A percentile compares a stretch with the other conserved stretches of the same genome.
phyloP scores from a whole-genome alignment of 345 rosid species.

The Populus davidiana region DNA sequence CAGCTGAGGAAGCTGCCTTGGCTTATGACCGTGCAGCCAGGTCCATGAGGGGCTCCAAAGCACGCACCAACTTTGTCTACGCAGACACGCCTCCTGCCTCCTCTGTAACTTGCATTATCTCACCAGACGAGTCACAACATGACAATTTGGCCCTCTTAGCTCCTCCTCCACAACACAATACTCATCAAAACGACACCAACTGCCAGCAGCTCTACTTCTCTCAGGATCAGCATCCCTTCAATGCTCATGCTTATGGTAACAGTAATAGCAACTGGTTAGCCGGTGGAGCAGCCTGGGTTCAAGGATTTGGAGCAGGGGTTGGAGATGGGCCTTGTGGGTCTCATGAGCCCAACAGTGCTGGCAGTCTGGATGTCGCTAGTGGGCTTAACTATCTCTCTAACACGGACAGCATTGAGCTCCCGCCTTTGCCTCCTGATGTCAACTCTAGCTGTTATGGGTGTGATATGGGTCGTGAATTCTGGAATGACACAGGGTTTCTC shows the following conservation, averaged over 20 bases:
- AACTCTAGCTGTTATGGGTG: constrained; percentile 39
- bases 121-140: constrained; percentile 73
- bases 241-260: not conserved
- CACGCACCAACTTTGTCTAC: constrained; percentile 88
- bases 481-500: constrained; percentile 36
- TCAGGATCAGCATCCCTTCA: not conserved
- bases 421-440: constrained; percentile 82
- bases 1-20: constrained; percentile 86
- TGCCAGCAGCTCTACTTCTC: not conserved
- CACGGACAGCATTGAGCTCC: constrained; percentile 52
- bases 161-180: constrained; percentile 18
- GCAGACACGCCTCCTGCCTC: constrained; percentile 81
- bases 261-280: not conserved
- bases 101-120: constrained; percentile 78
- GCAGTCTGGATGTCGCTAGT: constrained; percentile 11
- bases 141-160: constrained; percentile 46
- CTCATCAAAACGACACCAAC: constrained; percentile 13
- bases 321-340: constrained; percentile 8
- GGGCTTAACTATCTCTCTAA: constrained; percentile 15
- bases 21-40: constrained; percentile 92
- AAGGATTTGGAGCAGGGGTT: not conserved
- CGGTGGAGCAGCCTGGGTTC: constrained; percentile 1
- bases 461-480: constrained; percentile 27
- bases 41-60: constrained; percentile 80
- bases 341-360: constrained; percentile 35